These are phyloP conservation scores for Penicillium diatomitis DNA, from an alignment of 495 filamentous ascomycete genomes.

Conservation along the genomic window DNA sequence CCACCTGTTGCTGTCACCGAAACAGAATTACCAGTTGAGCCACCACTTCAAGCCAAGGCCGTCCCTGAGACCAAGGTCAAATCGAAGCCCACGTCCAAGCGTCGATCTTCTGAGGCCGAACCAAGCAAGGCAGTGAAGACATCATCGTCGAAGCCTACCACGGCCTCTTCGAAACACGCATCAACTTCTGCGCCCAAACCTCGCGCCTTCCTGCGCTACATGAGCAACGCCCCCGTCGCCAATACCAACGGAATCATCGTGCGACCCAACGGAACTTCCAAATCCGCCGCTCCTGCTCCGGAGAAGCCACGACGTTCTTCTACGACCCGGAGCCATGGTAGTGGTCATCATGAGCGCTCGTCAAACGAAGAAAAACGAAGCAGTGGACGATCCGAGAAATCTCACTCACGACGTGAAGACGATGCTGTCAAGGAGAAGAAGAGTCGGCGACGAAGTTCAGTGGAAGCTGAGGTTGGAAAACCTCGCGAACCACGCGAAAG, in stretches of 20 bases:
- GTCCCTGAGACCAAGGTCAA: too few species aligned
- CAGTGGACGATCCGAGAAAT: slow-evolving; percentile 22
- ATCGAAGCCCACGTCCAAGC: slow-evolving; percentile 13
- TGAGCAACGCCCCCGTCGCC: slow-evolving; percentile 29
- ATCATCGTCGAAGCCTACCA: slow-evolving; percentile 5
- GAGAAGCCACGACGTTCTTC: slow-evolving; percentile 24
- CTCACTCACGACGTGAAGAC: slow-evolving; percentile 14
- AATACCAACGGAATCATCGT: slow-evolving; percentile 26
- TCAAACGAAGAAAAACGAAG: slow-evolving; percentile 23
- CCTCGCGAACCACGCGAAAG: background rate
- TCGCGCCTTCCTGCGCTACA: slow-evolving; percentile 29
- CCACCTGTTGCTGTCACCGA: slow-evolving; percentile 1
- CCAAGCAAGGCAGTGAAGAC: slow-evolving; percentile 11
- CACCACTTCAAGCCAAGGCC: too few species aligned
- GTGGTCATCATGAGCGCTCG: slow-evolving; percentile 12
- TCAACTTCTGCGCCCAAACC: slow-evolving; percentile 16
- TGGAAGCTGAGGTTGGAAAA: slow-evolving; percentile 8
- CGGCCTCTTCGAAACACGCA: slow-evolving; percentile 13
- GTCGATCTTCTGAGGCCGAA: slow-evolving; percentile 17
- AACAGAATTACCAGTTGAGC: background rate
- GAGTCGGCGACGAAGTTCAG: slow-evolving; percentile 5
- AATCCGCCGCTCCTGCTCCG: slow-evolving; percentile 18
- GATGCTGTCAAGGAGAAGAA: slow-evolving; percentile 8
- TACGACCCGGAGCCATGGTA: slow-evolving; percentile 23
- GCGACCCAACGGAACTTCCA: slow-evolving; percentile 23